Base-by-base conservation (phyloP, 441 rosid genomes). In the Adansonia rubrostipa region DNA sequence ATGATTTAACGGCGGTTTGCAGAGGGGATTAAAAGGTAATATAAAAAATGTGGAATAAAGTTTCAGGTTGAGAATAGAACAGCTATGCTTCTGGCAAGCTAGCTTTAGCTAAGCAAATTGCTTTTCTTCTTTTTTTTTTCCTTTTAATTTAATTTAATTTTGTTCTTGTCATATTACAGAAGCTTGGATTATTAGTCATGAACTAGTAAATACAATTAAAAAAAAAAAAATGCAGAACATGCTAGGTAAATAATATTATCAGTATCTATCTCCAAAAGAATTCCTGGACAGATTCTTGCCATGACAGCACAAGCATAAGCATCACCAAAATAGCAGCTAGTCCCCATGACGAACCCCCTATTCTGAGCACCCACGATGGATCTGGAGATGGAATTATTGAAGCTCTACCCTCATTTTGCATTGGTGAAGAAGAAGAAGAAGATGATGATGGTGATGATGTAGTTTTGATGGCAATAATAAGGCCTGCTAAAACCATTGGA, bases 281-380 rank as follows among this genome's bases (percentile, higher is more conserved):
- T 36, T 83, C 80, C 81, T 89, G 89, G 51, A 86, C 81, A 19
- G 88, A 84, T 67, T 82, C 89, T 76, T 86, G 90, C 88, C 91
- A 90, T 4, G 91, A 87, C 1, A 90, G 78, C 64, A 87, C 90
- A 74, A 90, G 86, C 80, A 85, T 56, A 42, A 90, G 87, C 92
- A 87, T 79, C 45, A 83, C 79, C 75, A 90, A 56, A 5, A 90
- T 67, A 69, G 88, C 91, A 33, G 88, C 87, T 5, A 90, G 90
- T 61, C 90, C 90, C 94, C 89, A 89, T 6, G 92, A 83, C 0
- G 92, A 89, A 20, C 85, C 79, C 77, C 92, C 94, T 36, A 87
- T 86, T 76, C 91, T 82, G 6, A 86, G 86, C 77, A 89, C 87
- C 91, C 85, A 85, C 0, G 90, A 85, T 5, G 90, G 86, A 77